Conservation (phyloP, 192 early-diverging fungal genomes). For the Phlyctochytrium arcticum region DNA sequence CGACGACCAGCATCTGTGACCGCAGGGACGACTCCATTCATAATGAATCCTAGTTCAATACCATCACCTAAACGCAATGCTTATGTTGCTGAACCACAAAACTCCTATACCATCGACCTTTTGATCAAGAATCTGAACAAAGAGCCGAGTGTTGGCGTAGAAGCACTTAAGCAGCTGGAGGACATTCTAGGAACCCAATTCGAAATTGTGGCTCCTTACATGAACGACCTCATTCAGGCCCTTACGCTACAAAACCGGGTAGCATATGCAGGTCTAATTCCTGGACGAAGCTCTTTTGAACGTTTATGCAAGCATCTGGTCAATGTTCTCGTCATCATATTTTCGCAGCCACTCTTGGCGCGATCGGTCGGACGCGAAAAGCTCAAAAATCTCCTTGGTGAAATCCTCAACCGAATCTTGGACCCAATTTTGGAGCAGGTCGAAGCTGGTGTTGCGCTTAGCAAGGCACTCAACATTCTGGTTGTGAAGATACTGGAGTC, state of each 20-base stretch:
- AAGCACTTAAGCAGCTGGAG: constrained; percentile 74
- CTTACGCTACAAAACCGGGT: constrained; percentile 72
- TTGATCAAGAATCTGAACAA: constrained; percentile 63
- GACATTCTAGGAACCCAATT: constrained; percentile 50
- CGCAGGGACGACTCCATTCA: too few species aligned
- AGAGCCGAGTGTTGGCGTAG: constrained; percentile 61
- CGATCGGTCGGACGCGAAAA: constrained; percentile 55
- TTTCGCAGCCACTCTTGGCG: constrained; percentile 66
- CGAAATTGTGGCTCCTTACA: constrained; percentile 52
- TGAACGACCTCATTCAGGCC: constrained; percentile 65
- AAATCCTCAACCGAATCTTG: constrained; percentile 73
- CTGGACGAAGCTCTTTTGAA: constrained; percentile 41
- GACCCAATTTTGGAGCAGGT: constrained; percentile 67
- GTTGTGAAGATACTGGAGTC: constrained; percentile 91
- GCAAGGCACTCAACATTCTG: constrained; percentile 76
- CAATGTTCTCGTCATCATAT: constrained; percentile 73
- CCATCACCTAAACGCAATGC: neutral
- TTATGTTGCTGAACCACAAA: neutral
- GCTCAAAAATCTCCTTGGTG: constrained; percentile 66
- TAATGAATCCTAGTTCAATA: neutral
- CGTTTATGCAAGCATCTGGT: constrained; percentile 79
- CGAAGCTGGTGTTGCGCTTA: constrained; percentile 57
- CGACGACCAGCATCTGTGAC: neutral
- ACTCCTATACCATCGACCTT: constrained; percentile 53
- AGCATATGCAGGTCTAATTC: constrained; percentile 60